Evolutionary conservation across 768 basidiomycete genomes (phyloP), one percentile per base, ranked within the genome.

Genomic region (Trametes coccinea): DNA sequence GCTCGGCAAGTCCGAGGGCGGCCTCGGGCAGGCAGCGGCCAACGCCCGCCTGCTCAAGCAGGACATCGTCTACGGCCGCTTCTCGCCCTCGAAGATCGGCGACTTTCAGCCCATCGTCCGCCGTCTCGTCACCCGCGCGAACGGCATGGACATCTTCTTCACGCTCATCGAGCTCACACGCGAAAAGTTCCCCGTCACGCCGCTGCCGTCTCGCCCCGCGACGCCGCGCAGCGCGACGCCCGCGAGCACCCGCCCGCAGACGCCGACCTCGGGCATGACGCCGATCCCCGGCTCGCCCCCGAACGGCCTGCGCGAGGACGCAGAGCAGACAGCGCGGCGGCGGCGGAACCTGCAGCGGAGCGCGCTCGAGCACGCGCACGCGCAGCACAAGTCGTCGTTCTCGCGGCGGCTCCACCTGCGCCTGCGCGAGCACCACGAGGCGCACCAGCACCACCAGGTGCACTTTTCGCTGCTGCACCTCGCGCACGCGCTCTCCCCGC

Each of bases 131-230:
- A 83, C 82, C 10, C 76, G 85, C 7, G 80, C 82, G n/a, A 78
- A 86, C 62, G 89, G 89, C 16, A 78, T 90, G 79, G 75, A 72
- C 17, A 70, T 82, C 41, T 90, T 88, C 67, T 90, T 87, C 62
- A 72, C 71, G 0, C 68, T 90, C n/a, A 80, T 88, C 9, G 86
- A 90, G 63, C 83, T 87, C 0, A 80, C 79, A 17, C 73, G 84
- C 44, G 84, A 86, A 66, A 78, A 71, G 56, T 89, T 89, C 65
- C 74, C 71, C 2, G 44, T 70, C 30, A 73, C 71, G 39, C 72
- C 71, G 5, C 49, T 67, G 16, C 67, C 73, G 8, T 70, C 69
- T 5, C 47, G 45, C 5, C 82, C 82, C 2, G 67, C 74, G 0
- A 82, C 83, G 0, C 84, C 84, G 4, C 51, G 66, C 39, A 69